These are phyloP conservation scores for Abelmoschus esculentus DNA, from an alignment of 345 rosid genomes.

Conservation along the genomic window DNA sequence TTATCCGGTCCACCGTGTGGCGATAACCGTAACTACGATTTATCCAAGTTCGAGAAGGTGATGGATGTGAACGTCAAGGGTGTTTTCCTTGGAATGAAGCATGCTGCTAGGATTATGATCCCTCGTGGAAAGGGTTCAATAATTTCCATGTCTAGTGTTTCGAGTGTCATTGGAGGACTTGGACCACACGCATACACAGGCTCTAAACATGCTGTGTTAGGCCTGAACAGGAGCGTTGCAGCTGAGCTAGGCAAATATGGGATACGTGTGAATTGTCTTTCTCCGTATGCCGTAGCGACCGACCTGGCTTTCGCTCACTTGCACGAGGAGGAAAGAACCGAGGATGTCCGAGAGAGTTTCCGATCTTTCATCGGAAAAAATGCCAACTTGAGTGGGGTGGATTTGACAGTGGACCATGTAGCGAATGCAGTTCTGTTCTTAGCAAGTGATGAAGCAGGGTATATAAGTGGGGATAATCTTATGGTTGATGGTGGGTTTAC, in stretches of 20 bases:
- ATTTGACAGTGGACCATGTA: slow-evolving; percentile 58
- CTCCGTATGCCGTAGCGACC: slow-evolving; percentile 71
- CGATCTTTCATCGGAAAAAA: slow-evolving; percentile 38
- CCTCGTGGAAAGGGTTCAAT: slow-evolving; percentile 56
- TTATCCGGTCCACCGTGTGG: slow-evolving; percentile 49
- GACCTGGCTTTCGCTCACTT: slow-evolving; percentile 64
- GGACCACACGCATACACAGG: slow-evolving; percentile 83
- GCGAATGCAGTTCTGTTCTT: slow-evolving; percentile 79
- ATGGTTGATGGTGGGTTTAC: slow-evolving; percentile 92
- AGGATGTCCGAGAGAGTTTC: slow-evolving; percentile 45
- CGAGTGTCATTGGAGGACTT: slow-evolving; percentile 46
- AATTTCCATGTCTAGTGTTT: slow-evolving; percentile 56
- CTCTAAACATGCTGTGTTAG: slow-evolving; percentile 81
- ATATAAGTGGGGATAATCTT: slow-evolving; percentile 77
- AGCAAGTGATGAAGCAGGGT: slow-evolving; percentile 77
- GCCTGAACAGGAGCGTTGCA: slow-evolving; percentile 69
- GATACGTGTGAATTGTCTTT: slow-evolving; percentile 88
- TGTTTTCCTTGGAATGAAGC: slow-evolving; percentile 76
- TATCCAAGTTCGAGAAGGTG: slow-evolving; percentile 50
- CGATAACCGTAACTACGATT: slow-evolving; percentile 49
- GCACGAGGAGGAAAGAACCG: slow-evolving; percentile 66
- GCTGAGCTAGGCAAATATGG: slow-evolving; percentile 89
- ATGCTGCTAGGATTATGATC: slow-evolving; percentile 80
- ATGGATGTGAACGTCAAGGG: slow-evolving; percentile 82
- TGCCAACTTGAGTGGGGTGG: slow-evolving; percentile 79